Base-by-base conservation (phyloP, 495 filamentous ascomycete species). In the Podospora didyma region DNA sequence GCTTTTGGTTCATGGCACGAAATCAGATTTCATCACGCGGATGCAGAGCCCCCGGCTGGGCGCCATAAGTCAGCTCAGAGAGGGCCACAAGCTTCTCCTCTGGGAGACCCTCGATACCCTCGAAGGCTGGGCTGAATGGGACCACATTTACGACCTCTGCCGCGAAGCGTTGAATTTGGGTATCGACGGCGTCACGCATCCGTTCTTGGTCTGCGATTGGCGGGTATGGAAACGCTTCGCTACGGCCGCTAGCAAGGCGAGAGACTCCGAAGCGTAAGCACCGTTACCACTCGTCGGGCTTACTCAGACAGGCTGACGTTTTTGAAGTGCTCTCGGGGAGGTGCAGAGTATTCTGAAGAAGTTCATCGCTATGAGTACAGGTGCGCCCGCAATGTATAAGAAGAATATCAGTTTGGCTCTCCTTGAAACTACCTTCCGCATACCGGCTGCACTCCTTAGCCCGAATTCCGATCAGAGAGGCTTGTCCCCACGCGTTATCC, bases 181-280 rank as follows among this genome's bases (percentile, higher is more conserved):
- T 10, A 51, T 69, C 6, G 62, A 69, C 2, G 62, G 62, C 3
- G 55, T 23, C 10, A 63, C 61, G 6, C 46, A 63, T 0, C 58
- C 58, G 2, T 63, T 73, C 21, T 63, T 71, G 12, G 64, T 66
- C 20, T 74, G 66, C 20, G 70, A 78, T 56, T 63, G 63, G 62
- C 20, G 49, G 39, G 49, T 72, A 26, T 73, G 73, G 65, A 64
- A 58, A 46, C 61, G 41, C 17, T 61, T 69, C 35, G 55, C 60
- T 7, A 9, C 54, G 1, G 71, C 73, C 7, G 71, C 73, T 7
- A 68, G 56, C 56, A 60, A 66, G 10, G 59, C 59, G 1, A 46
- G 58, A 2, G 57, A 71, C 23, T 54, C 57, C 0, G 66, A 74
- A 10, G 52, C 57, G 75, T 73, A 56, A 63, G 71, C 59, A 6